Evolutionary conservation across 352 stramenopile genomes (phyloP).

Genomic region (Phytophthora nicotianae): DNA sequence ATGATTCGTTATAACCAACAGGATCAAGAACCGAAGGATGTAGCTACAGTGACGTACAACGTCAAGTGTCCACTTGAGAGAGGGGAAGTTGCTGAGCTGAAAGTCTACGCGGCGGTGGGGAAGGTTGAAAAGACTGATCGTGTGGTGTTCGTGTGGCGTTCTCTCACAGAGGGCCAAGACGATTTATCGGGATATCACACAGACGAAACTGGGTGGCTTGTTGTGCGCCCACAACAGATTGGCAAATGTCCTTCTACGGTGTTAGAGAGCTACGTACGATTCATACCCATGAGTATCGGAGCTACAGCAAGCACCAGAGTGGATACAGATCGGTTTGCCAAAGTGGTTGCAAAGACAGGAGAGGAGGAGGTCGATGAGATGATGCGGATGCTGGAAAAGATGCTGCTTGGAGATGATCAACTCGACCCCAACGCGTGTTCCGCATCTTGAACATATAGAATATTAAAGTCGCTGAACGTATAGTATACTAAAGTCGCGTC

Average conservation of each 20-base stretch:
- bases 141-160: conserved; percentile 59
- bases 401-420: conserved; percentile 18
- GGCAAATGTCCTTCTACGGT: not conserved
- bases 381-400: conserved; percentile 22
- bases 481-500: too few relatives aligned
- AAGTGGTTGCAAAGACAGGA: conserved; percentile 6
- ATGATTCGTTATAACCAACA: conserved; percentile 2
- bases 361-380: conserved; percentile 19
- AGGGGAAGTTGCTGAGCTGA: conserved; percentile 6
- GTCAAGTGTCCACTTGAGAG: conserved; percentile 6
- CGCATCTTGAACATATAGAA: too few relatives aligned
- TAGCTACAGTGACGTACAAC: conserved; percentile 31
- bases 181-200: conserved; percentile 38
- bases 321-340: conserved; percentile 10
- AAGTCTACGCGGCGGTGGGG: conserved; percentile 10
- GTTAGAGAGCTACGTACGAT: conserved; percentile 12
- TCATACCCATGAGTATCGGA: conserved; percentile 10
- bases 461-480: too few relatives aligned
- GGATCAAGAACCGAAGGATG: conserved; percentile 21
- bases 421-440: too few relatives aligned
- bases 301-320: not conserved
- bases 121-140: conserved; percentile 42
- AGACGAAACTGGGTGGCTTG: conserved; percentile 55
- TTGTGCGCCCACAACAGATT: conserved; percentile 11
- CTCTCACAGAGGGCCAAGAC: conserved; percentile 35